Evolutionary conservation across 805 yeast genomes (phyloP).

Genomic region (Spathaspora sp.): DNA sequence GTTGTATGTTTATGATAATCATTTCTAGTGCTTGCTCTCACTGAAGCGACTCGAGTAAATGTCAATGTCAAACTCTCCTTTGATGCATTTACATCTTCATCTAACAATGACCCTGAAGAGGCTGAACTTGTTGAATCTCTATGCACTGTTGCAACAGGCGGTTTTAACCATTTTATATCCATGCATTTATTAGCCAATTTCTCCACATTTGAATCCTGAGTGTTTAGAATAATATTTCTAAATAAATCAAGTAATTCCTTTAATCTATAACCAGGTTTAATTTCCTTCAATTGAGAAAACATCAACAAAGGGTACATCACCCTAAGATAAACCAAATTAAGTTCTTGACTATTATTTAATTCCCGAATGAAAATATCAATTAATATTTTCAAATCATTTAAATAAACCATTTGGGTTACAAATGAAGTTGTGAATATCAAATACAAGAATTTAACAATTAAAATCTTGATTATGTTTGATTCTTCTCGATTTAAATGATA

Average conservation of each 20-base stretch:
- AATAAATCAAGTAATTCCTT: slow-evolving; percentile 51
- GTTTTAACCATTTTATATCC: slow-evolving; percentile 30
- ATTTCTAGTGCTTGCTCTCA: slow-evolving; percentile 27
- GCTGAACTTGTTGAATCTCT: neutral
- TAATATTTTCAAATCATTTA: slow-evolving; percentile 81
- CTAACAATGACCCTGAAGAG: neutral
- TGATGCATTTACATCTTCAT: neutral
- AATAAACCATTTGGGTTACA: slow-evolving; percentile 67
- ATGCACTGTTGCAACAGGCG: neutral
- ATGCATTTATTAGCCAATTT: slow-evolving; percentile 33
- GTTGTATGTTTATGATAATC: slow-evolving; percentile 36
- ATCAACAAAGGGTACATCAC: slow-evolving; percentile 69
- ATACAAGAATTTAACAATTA: slow-evolving; percentile 76
- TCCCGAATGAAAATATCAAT: slow-evolving; percentile 83
- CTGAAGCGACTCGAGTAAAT: slow-evolving; percentile 30
- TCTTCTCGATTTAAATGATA: slow-evolving; percentile 71
- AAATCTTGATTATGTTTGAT: slow-evolving; percentile 67
- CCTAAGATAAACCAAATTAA: slow-evolving; percentile 52
- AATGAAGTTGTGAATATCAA: slow-evolving; percentile 63
- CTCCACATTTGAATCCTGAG: slow-evolving; percentile 13
- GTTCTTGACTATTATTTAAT: slow-evolving; percentile 59
- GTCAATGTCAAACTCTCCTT: neutral
- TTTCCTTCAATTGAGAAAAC: slow-evolving; percentile 54
- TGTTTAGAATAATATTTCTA: slow-evolving; percentile 38
- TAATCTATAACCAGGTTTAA: slow-evolving; percentile 53